Evolutionary conservation across 2,329 filamentous ascomycete species (phyloP).

Genomic region (Aspergillaceae sp.): DNA sequence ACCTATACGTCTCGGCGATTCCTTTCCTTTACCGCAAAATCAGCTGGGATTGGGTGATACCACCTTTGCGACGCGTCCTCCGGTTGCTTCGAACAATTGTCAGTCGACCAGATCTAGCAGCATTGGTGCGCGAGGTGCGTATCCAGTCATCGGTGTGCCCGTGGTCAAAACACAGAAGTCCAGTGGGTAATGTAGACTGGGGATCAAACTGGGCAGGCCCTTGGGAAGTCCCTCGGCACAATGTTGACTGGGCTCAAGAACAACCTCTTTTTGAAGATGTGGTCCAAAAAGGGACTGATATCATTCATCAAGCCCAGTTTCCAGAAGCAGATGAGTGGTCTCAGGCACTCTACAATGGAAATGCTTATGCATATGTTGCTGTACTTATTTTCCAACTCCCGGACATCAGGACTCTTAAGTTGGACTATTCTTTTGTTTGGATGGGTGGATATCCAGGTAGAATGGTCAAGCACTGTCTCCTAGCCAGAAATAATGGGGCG

Average conservation of each 20-base stretch:
- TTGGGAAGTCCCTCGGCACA: neutral
- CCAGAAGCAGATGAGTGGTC: neutral
- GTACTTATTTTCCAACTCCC: neutral
- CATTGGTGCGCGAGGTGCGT: neutral
- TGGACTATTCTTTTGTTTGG: constrained; percentile 1
- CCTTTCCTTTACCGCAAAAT: neutral
- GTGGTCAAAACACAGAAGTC: neutral
- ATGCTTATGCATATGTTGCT: neutral
- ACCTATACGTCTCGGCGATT: neutral
- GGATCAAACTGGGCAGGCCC: neutral
- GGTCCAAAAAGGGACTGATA: neutral
- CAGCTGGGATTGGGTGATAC: neutral
- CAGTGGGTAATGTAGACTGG: neutral
- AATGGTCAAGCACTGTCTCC: neutral
- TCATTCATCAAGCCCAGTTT: neutral
- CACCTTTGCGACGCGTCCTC: neutral
- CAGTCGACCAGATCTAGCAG: neutral
- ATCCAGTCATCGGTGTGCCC: neutral
- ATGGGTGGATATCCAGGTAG: neutral
- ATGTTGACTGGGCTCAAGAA: neutral
- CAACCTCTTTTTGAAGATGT: neutral
- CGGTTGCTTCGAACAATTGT: neutral
- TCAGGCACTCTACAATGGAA: neutral
- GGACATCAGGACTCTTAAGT: neutral
- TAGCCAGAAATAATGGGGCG: neutral